phyloP scores from a whole-genome alignment of 2,329 filamentous ascomycete genomes.

The Atkinsonella hypoxylon region DNA sequence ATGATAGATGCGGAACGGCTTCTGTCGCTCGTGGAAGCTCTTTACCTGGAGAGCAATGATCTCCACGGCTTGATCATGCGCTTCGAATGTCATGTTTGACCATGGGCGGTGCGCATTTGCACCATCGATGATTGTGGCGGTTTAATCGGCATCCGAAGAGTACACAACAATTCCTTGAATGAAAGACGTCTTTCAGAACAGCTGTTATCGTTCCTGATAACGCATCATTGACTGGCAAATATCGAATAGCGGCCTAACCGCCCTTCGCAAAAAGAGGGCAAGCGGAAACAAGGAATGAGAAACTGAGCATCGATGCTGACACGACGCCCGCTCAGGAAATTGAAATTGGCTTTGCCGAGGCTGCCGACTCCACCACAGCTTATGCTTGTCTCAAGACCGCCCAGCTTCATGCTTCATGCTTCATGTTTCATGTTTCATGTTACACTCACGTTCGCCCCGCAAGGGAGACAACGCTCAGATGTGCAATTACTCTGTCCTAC shows the following conservation, averaged over 20 bases:
- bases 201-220: too few relatives aligned
- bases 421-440: too few relatives aligned
- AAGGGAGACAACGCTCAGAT: too few relatives aligned
- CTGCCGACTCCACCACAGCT: not conserved
- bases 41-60: constrained; percentile 30
- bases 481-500: not conserved
- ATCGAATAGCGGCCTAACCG: too few relatives aligned
- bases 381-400: not conserved
- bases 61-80: constrained; percentile 31
- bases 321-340: not conserved
- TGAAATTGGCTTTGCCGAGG: not conserved
- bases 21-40: constrained; percentile 28
- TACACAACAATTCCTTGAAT: too few relatives aligned
- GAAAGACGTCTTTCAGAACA: too few relatives aligned
- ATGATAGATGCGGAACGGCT: constrained; percentile 63
- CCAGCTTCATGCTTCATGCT: not conserved
- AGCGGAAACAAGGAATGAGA: not conserved
- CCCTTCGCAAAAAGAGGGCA: too few relatives aligned
- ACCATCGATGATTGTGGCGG: not conserved
- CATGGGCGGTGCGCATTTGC: not conserved
- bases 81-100: constrained; percentile 16
- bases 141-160: not conserved
- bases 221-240: too few relatives aligned
- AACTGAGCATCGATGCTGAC: constrained; percentile 9
- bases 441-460: too few relatives aligned